Evolutionary conservation across 352 stramenopile species (phyloP).

Genomic region (Globisporangium polare): DNA sequence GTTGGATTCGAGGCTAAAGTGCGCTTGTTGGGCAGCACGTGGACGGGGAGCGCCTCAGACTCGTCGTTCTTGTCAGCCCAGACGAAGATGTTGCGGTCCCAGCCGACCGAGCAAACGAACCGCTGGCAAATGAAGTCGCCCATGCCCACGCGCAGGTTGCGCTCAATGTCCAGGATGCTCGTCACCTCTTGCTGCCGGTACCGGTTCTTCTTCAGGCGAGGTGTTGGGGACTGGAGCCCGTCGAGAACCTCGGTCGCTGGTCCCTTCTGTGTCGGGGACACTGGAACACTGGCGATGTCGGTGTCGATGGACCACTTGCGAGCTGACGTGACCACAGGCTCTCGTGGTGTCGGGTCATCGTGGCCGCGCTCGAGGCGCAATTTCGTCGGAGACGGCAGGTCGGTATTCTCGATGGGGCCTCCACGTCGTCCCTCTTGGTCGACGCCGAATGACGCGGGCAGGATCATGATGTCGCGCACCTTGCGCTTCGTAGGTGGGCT

Average conservation of each 20-base stretch:
- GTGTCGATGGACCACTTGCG: neutral
- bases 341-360: constrained; percentile 3
- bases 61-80: constrained; percentile 85
- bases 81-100: constrained; percentile 78
- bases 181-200: constrained; percentile 82
- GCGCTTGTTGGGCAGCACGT: constrained; percentile 39
- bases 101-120: constrained; percentile 79
- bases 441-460: constrained; percentile 56
- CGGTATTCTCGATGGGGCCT: constrained; percentile 30
- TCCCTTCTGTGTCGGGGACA: neutral
- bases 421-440: constrained; percentile 46
- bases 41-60: constrained; percentile 54
- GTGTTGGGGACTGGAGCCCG: neutral
- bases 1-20: constrained; percentile 22
- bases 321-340: neutral
- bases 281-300: neutral
- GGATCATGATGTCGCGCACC: constrained; percentile 55
- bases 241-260: neutral
- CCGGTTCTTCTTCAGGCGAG: constrained; percentile 18
- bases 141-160: constrained; percentile 76
- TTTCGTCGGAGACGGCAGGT: constrained; percentile 51
- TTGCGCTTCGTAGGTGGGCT: constrained; percentile 32
- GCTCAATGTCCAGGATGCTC: constrained; percentile 75
- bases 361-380: constrained; percentile 19
- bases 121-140: constrained; percentile 79